Base-by-base conservation (phyloP, 805 yeast species). In the Ogataea parapolymorpha region DNA sequence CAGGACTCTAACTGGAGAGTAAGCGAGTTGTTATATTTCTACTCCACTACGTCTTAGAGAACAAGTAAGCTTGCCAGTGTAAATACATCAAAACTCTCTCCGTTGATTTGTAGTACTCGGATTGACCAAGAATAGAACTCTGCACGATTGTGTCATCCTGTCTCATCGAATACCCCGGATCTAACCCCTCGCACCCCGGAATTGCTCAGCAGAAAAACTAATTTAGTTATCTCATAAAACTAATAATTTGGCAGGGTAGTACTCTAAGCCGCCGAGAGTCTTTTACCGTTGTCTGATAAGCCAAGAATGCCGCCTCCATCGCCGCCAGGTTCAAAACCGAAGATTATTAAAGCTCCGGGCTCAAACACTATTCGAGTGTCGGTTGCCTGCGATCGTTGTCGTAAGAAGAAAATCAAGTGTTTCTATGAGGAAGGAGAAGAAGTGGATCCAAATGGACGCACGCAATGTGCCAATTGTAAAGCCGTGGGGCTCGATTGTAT, bases 311-410 rank as follows among this genome's bases (percentile, higher is more conserved):
- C 30, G 13, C 35, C 32, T 11, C 20, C 39, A 5, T 11, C 32
- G 10, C n/a, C 25, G 12, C 34, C 44, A 11, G 39, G 22, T 26
- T 6, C 41, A 35, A 58, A 59, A 38, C 51, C 62, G 0, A 79
- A 77, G 50, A 74, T 77, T 29, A 86, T 85, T 42, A 74, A 75
- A 48, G 75, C 86, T 2, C 86, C 86, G 2, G 90, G 91, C 2
- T 67, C 79, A 11, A 70, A 74, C 20, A 69, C 75, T 0, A 82
- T 79, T 43, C 65, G 96, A 42, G 85, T 85, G 2, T 90, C 95
- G 0, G 96, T 88, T 58, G 95, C 95, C 0, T 88, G 96, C 62
- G 96, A 88, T 58, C 66, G 97, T 37, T 89, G 96, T 56, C 68
- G 96, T 37, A 77, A 85, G 35, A 85, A 85, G 56, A 85, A 85